Evolutionary conservation across 2,329 filamentous ascomycete species (phyloP), one percentile per base, ranked within the genome.

Genomic region (Hypoxylon rubiginosum): DNA sequence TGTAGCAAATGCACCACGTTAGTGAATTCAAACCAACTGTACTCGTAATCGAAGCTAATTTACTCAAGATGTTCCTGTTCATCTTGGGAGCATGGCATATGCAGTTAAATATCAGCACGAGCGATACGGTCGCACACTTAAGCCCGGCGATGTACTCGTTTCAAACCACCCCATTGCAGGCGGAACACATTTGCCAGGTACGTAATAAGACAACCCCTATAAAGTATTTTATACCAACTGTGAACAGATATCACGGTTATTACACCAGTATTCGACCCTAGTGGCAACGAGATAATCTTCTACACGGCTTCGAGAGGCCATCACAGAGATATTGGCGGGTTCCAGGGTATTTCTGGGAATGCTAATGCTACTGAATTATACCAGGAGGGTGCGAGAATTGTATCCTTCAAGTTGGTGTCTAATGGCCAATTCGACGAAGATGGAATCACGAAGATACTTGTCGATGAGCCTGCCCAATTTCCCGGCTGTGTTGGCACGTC

Each of bases 251-350:
- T 94, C 61, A 94, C 92, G 0, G 90, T 94, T 34, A 86, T 93
- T 58, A 94, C 92, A 24, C 92, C 92, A 0, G 91, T 92, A 0
- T 95, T 94, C 78, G 88, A 88, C 67, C 76, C 78, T 11, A 75
- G 75, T 24, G 89, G 89, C 2, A 86, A 90, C 59, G 86, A 90
- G 13, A 93, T 94, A 64, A 85, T 94, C 58, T 94, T 94, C 79
- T 94, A 94, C 67, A 91, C 93, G 1, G 92, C 92, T 0, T 92
- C 90, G 3, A 86, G 92, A 39, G 92, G 92, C 0, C 92, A 95
- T 75, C 92, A 94, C 72, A 92, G 92, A 8, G 92, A 95, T 72
- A 94, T 93, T 67, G 39, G 39, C 17, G 39, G 39, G 8, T 43
- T 19, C 17, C 3, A 43, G 17, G 39, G 39, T 10, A 43, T 43